A percentile compares a stretch with the other conserved stretches of the same genome.
Conservation (phyloP, 2,329 filamentous ascomycete species). For the Colletotrichum sp. region DNA sequence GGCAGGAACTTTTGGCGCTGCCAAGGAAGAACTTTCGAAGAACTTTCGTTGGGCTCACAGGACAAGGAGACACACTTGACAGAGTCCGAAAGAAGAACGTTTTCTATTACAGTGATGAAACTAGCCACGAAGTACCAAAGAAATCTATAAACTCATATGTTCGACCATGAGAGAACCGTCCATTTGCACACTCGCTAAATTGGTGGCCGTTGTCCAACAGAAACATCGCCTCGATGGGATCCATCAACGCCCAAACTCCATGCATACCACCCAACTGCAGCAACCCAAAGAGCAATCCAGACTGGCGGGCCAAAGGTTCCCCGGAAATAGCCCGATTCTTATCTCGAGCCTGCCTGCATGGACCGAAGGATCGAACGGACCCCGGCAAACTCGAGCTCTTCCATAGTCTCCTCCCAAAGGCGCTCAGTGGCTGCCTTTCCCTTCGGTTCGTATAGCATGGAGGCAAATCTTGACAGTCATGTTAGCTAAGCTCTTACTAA, state of each 20-base stretch:
- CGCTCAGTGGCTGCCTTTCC: neutral
- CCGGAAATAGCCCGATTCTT: neutral
- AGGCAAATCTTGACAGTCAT: constrained; percentile 29
- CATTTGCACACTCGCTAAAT: neutral
- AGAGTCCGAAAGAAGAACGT: neutral
- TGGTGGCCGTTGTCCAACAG: neutral
- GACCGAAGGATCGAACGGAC: constrained; percentile 16
- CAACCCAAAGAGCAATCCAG: neutral
- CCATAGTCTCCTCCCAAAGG: constrained; percentile 24
- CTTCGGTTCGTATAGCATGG: constrained; percentile 15
- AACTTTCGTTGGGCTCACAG: neutral
- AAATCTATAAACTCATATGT: neutral
- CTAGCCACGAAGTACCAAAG: neutral
- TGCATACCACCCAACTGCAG: neutral
- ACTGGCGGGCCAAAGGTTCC: neutral
- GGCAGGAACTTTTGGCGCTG: neutral
- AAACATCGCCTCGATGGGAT: neutral
- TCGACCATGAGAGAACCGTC: neutral
- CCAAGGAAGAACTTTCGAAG: neutral
- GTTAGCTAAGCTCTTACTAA: neutral
- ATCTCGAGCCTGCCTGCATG: neutral
- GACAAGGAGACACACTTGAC: neutral
- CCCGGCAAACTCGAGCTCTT: constrained; percentile 23
- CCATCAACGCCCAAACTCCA: neutral
- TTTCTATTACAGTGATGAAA: neutral